Evolutionary conservation across 768 basidiomycete genomes (phyloP).

Genomic region (Rhodosporidiobolus odoratus): DNA sequence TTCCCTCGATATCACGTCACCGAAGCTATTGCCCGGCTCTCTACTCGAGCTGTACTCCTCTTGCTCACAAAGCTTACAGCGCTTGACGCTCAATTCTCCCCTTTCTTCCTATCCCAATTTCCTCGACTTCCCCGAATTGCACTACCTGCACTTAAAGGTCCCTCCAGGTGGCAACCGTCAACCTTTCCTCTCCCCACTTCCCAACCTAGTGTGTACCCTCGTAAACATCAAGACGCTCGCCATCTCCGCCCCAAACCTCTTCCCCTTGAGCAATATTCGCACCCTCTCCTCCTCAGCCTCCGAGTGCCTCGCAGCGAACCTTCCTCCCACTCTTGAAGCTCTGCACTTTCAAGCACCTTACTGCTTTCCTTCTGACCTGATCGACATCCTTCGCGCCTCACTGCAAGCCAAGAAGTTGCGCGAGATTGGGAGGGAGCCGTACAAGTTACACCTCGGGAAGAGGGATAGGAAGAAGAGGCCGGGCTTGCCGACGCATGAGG

Average conservation of each 20-base stretch:
- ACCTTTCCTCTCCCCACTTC: no score
- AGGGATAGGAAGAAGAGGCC: not conserved
- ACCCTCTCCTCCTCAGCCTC: not conserved
- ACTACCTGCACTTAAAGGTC: no score
- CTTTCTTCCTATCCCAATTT: no score
- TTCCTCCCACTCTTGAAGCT: not conserved
- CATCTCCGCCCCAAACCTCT: not conserved
- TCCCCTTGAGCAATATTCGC: constrained; percentile 1
- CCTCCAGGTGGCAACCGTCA: no score
- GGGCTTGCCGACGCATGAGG: not conserved
- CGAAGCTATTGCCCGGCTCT: no score
- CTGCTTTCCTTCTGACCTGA: not conserved
- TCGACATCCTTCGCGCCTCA: not conserved
- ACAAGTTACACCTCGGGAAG: not conserved
- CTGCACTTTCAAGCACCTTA: not conserved
- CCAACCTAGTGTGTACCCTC: no score
- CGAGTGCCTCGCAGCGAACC: not conserved
- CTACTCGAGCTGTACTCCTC: no score
- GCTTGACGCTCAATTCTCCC: no score
- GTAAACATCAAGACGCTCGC: no score
- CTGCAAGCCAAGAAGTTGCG: not conserved
- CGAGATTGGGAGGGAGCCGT: not conserved
- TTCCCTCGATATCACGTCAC: no score
- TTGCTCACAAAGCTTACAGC: no score
- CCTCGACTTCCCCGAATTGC: no score